These are phyloP conservation scores for Lactarius akahatsu DNA, from an alignment of 768 basidiomycete species.

Conservation along the genomic window DNA sequence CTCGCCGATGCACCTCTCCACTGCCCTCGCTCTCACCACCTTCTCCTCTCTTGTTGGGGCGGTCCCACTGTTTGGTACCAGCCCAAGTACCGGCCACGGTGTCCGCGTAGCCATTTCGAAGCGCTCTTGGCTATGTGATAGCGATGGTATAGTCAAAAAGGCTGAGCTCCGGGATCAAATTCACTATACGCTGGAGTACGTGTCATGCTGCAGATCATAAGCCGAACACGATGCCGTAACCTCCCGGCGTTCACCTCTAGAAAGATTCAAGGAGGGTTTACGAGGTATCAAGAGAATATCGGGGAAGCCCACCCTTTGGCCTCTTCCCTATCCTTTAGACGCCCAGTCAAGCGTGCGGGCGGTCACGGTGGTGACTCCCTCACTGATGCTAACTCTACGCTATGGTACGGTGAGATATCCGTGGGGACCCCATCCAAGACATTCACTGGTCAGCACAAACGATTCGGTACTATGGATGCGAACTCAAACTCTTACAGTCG, in stretches of 20 bases:
- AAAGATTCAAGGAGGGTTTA: conserved; percentile 14
- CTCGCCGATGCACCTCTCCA: neutral
- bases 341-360: neutral
- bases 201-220: neutral
- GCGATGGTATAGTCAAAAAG: neutral
- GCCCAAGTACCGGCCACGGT: neutral
- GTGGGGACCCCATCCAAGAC: conserved; percentile 20
- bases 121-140: neutral
- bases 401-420: conserved; percentile 23
- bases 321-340: neutral
- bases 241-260: neutral
- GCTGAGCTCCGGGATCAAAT: too few relatives aligned
- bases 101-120: conserved; percentile 13
- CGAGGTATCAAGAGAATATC: conserved; percentile 8
- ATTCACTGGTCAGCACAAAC: conserved; percentile 2
- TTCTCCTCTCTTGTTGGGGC: conserved; percentile 7
- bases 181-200: neutral
- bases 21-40: neutral
- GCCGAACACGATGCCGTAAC: neutral
- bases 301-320: neutral
- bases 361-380: conserved; percentile 3
- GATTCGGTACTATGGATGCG: neutral
- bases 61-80: neutral
- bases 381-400: neutral
- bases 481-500: conserved; percentile 29